These are phyloP conservation scores for Sarocladium brachiariae DNA, from an alignment of 2,329 filamentous ascomycete genomes.

Conservation along the genomic window DNA sequence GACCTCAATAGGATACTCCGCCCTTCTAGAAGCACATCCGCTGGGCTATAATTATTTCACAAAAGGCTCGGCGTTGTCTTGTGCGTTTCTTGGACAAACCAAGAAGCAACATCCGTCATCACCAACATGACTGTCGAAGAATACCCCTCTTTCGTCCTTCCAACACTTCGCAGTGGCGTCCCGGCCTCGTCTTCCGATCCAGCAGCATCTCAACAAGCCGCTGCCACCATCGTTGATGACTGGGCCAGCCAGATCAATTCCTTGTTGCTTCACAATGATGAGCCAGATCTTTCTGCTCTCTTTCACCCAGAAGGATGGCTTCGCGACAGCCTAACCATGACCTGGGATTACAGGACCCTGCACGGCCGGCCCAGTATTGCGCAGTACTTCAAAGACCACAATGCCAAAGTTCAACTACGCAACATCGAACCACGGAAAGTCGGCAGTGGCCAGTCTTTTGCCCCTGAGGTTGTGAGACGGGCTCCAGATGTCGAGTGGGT, in stretches of 20 bases:
- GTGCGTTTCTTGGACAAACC: too few relatives aligned
- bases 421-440: constrained; percentile 4
- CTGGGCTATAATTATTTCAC: neutral
- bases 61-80: neutral
- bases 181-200: neutral
- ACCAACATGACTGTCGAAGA: neutral
- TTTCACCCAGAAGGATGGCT: constrained; percentile 22
- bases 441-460: constrained; percentile 1
- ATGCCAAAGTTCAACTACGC: neutral
- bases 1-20: too few relatives aligned
- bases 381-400: constrained; percentile 10
- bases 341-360: constrained; percentile 23
- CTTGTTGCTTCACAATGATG: neutral
- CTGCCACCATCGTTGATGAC: constrained; percentile 6
- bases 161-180: constrained; percentile 2
- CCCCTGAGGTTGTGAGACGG: constrained; percentile 6
- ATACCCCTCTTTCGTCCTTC: constrained; percentile 6
- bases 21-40: too few relatives aligned
- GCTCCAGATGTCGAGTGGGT: constrained; percentile 11
- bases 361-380: constrained; percentile 14
- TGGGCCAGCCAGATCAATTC: constrained; percentile 5
- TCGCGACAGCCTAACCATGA: constrained; percentile 20
- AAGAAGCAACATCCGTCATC: too few relatives aligned
- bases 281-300: constrained; percentile 12
- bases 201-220: neutral